phyloP scores from a whole-genome alignment of 129 eudicot species.

The Glebionis coronaria region DNA sequence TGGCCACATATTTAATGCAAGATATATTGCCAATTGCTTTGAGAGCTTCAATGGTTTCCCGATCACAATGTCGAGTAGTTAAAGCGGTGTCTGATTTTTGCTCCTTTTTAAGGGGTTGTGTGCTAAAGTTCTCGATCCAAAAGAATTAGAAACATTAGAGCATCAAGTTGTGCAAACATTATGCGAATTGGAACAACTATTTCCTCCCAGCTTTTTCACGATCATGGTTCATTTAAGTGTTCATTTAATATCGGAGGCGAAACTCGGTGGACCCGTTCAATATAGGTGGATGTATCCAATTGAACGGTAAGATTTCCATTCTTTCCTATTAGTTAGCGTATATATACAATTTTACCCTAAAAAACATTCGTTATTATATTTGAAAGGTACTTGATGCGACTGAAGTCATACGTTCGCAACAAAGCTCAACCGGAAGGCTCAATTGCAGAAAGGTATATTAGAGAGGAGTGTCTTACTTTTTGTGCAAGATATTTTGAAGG shows the following conservation, averaged over 20 bases:
- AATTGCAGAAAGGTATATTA: too few relatives aligned
- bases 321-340: too few relatives aligned
- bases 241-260: too few relatives aligned
- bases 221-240: too few relatives aligned
- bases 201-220: too few relatives aligned
- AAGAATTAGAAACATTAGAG: neutral
- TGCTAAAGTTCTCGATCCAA: neutral
- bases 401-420: neutral
- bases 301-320: too few relatives aligned
- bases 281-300: too few relatives aligned
- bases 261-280: too few relatives aligned
- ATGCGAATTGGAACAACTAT: neutral
- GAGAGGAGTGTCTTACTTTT: too few relatives aligned
- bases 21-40: slow-evolving; percentile 4
- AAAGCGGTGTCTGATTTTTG: neutral
- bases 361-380: neutral
- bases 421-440: too few relatives aligned
- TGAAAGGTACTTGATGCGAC: slow-evolving; percentile 2
- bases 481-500: too few relatives aligned
- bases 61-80: neutral
- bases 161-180: neutral
- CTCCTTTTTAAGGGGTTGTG: neutral
- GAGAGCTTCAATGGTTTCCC: neutral
- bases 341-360: too few relatives aligned
- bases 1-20: slow-evolving; percentile 3